phyloP scores from a whole-genome alignment of 2,329 filamentous ascomycete genomes.

The Aspergillus sp. region DNA sequence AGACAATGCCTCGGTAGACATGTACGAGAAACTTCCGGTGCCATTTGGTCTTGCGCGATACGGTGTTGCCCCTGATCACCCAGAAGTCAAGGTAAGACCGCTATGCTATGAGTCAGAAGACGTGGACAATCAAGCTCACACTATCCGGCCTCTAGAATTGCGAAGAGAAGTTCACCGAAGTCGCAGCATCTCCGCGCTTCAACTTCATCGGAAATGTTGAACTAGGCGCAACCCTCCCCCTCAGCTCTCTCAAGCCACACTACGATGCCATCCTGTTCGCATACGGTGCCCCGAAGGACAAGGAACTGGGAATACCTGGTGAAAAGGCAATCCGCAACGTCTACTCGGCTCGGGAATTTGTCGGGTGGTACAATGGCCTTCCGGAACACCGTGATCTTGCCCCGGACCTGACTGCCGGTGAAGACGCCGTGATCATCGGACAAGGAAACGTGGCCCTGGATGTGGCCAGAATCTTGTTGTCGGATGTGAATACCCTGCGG shows the following conservation, averaged over 20 bases:
- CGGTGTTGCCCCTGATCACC: constrained; percentile 96
- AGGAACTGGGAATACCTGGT: constrained; percentile 74
- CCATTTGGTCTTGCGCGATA: constrained; percentile 91
- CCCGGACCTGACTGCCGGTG: constrained; percentile 73
- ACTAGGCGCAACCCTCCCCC: constrained; percentile 69
- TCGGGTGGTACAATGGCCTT: constrained; percentile 97
- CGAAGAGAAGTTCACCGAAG: constrained; percentile 87
- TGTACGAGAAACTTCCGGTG: constrained; percentile 93
- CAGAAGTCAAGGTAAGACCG: constrained; percentile 84
- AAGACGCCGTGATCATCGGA: constrained; percentile 85
- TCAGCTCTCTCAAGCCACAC: constrained; percentile 71
- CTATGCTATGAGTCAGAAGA: not conserved
- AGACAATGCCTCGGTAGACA: constrained; percentile 74
- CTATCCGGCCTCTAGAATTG: constrained; percentile 68
- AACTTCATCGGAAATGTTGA: constrained; percentile 89
- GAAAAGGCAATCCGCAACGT: constrained; percentile 70
- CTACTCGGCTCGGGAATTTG: constrained; percentile 87
- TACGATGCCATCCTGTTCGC: constrained; percentile 93
- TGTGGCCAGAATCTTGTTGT: constrained; percentile 83
- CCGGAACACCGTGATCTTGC: constrained; percentile 74
- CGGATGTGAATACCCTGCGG: constrained; percentile 69
- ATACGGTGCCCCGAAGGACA: constrained; percentile 87
- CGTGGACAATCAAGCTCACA: not conserved
- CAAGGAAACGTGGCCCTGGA: constrained; percentile 97
- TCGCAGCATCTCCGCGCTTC: constrained; percentile 79